These are phyloP conservation scores for Stygiomarasmius scandens DNA, from an alignment of 1,284 basidiomycete genomes.

Conservation along the genomic window DNA sequence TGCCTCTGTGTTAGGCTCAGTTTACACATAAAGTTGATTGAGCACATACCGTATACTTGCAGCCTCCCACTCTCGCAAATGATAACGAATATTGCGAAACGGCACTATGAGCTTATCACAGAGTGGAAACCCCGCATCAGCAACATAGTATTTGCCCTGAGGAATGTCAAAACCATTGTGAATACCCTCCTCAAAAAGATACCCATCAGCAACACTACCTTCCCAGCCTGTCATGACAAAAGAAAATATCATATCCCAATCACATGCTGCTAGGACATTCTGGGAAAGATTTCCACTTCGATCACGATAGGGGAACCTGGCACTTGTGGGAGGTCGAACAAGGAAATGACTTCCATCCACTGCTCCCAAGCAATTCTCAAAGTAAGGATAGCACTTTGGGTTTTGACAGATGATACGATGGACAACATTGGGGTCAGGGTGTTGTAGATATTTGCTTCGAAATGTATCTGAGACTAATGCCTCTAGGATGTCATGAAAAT, in stretches of 20 bases:
- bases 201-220: too few species aligned
- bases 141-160: slow-evolving; percentile 18
- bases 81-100: too few species aligned
- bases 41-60: too few species aligned
- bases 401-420: slow-evolving; percentile 16
- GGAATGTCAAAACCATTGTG: slow-evolving; percentile 9
- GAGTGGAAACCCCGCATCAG: too few species aligned
- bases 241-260: slow-evolving; percentile 15
- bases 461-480: too few species aligned
- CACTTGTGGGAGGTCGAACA: slow-evolving; percentile 1
- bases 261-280: too few species aligned
- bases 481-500: not conserved
- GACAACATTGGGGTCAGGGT: slow-evolving; percentile 4
- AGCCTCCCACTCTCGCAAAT: too few species aligned
- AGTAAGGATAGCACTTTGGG: slow-evolving; percentile 27
- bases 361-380: slow-evolving; percentile 26
- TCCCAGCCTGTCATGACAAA: slow-evolving; percentile 15
- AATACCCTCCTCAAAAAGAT: slow-evolving; percentile 11
- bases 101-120: too few species aligned
- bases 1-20: too few species aligned
- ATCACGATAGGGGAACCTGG: not conserved
- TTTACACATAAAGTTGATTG: too few species aligned
- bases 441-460: too few species aligned
- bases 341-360: slow-evolving; percentile 25
- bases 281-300: slow-evolving; percentile 18